Conservation (phyloP, 257 asterid genomes). For the Capsicum rhomboideum region DNA sequence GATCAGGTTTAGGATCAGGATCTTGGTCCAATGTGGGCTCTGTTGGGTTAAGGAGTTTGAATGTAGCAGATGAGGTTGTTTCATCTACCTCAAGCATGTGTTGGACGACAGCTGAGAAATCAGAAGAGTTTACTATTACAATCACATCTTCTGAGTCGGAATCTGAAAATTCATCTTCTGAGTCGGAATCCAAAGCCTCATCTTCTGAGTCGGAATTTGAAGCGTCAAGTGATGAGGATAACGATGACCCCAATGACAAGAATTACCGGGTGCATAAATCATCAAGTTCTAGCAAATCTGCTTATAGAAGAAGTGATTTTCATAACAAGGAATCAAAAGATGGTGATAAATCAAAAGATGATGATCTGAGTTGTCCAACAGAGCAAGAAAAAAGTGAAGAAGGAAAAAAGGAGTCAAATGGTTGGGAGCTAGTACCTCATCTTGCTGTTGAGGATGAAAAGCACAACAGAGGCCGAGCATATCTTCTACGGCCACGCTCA, state of each 20-base stretch:
- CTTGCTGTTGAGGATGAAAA: not conserved
- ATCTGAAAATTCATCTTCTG: not conserved
- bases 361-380: not conserved
- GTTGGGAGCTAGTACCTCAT: not conserved
- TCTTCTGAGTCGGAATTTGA: not conserved
- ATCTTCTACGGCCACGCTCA: constrained; percentile 13
- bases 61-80: constrained; percentile 5
- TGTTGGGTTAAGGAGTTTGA: not conserved
- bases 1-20: constrained; percentile 1
- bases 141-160: not conserved
- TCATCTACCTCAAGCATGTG: constrained; percentile 9
- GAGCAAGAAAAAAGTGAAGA: not conserved
- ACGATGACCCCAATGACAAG: constrained; percentile 4
- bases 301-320: not conserved
- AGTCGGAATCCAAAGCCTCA: not conserved
- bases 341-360: not conserved
- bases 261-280: not conserved
- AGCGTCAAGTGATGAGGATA: constrained; percentile 14
- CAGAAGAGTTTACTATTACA: not conserved
- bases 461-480: not conserved
- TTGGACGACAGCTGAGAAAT: not conserved
- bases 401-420: not conserved
- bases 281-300: not conserved
- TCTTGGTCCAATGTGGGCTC: constrained; percentile 6
- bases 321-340: not conserved